Evolutionary conservation across 1,284 basidiomycete species (phyloP), one percentile per base, ranked within the genome.

Genomic region (Ceratorhiza oryzae-sativae): DNA sequence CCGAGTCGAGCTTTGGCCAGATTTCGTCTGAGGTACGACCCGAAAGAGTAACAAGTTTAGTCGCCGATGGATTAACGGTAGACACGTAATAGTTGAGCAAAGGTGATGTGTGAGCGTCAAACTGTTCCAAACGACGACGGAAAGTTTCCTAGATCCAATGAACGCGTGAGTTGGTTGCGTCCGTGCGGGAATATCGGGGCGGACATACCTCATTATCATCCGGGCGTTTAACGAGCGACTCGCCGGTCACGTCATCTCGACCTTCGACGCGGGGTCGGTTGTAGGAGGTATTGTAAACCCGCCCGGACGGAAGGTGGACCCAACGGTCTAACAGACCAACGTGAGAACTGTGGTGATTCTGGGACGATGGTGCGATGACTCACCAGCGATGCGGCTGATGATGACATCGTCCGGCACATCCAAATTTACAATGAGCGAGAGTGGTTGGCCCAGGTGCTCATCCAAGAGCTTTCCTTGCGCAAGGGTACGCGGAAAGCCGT

Each of bases 401-500:
- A 99, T 97, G 67, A 97, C 87, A 51, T 91, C 84, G 79, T 98
- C 95, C 0, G 95, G 89, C 13, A 99, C 95, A 77, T 96, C 91
- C 53, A 99, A 85, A 80, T 97, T 95, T 71, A 97, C 88, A 60
- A 98, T 88, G 73, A 98, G 86, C 75, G 90, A 94, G 71, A 99
- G 82, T 25, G 93, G 63, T 56, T 77, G 90, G 89, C 84, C 84
- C 71, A 93, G 83, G 80, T 91, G 88, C 20, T 82, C 81, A 78
- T 98, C 93, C 10, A 99, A 85, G 53, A 97, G 84, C 79, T 90
- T 84, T 0, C 94, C 97, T 81, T 99, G 97, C 18, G 87, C 88
- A 1, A 97, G 81, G 1, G 97, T 99, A 46, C 97, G 89, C 36
- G 97, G 97, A 79, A 99, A 99, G 4, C 97, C 97, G 78, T 99